Evolutionary conservation across 2,329 filamentous ascomycete genomes (phyloP).

Genomic region (Diaporthe helianthi): DNA sequence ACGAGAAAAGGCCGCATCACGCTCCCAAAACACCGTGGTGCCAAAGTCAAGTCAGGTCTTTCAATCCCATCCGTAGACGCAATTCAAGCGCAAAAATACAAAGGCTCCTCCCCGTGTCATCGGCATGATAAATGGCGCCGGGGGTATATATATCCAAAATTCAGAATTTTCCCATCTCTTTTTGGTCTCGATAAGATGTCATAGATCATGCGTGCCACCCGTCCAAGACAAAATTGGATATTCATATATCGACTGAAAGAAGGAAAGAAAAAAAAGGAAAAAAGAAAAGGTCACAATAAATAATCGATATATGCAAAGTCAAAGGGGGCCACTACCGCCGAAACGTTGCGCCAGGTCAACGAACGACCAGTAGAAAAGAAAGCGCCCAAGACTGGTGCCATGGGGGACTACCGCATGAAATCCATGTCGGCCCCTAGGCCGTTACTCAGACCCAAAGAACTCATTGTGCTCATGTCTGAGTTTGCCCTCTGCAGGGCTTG

Average conservation of each 20-base stretch:
- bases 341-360: not conserved
- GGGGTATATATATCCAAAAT: slow-evolving; percentile 10
- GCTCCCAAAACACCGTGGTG: slow-evolving; percentile 17
- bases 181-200: slow-evolving; percentile 15
- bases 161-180: slow-evolving; percentile 11
- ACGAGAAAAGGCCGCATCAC: not conserved
- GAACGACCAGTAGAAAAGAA: not conserved
- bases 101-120: not conserved
- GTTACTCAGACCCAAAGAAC: slow-evolving; percentile 45
- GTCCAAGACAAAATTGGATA: not conserved
- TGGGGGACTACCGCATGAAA: slow-evolving; percentile 40
- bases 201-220: slow-evolving; percentile 9
- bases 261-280: not conserved
- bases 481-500: slow-evolving; percentile 56
- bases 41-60: not conserved
- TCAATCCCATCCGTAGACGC: not conserved
- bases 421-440: slow-evolving; percentile 47
- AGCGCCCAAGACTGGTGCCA: not conserved
- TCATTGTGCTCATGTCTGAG: slow-evolving; percentile 48
- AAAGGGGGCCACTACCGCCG: not conserved
- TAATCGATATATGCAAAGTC: slow-evolving; percentile 6
- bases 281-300: not conserved
- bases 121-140: slow-evolving; percentile 1
- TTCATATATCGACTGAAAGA: not conserved
- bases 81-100: not conserved